These are phyloP conservation scores for Platanthera guangdongensis DNA, from an alignment of 106 monocot genomes.

Conservation along the genomic window DNA sequence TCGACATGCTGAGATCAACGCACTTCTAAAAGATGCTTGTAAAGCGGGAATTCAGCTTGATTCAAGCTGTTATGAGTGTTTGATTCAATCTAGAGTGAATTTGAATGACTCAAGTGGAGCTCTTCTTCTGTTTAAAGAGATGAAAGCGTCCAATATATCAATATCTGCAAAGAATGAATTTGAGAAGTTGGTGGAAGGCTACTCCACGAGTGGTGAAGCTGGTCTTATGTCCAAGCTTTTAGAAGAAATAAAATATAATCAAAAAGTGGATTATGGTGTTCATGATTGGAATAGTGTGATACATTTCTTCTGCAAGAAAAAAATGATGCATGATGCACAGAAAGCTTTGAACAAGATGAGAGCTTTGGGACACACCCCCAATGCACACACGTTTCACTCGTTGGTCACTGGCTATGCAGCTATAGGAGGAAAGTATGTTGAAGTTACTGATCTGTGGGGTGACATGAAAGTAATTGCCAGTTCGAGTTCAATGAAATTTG, in stretches of 20 bases:
- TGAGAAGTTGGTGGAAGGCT: conserved; percentile 45
- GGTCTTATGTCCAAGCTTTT: conserved; percentile 58
- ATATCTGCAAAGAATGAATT: conserved; percentile 33
- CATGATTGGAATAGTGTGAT: conserved; percentile 91
- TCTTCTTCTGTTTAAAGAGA: conserved; percentile 60
- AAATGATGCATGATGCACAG: conserved; percentile 87
- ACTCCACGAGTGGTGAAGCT: conserved; percentile 27
- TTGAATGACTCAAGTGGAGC: conserved; percentile 46
- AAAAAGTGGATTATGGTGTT: conserved; percentile 39
- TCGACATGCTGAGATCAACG: conserved; percentile 37
- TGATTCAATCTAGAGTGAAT: conserved; percentile 46
- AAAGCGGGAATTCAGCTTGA: conserved; percentile 85
- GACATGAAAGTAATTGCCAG: conserved; percentile 69
- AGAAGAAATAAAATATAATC: conserved; percentile 58
- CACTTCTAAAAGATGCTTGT: conserved; percentile 64
- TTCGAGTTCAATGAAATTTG: conserved; percentile 53
- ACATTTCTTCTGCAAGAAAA: conserved; percentile 96
- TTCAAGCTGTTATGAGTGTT: conserved; percentile 59
- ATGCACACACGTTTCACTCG: conserved; percentile 84
- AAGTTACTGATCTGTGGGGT: conserved; percentile 82
- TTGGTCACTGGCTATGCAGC: conserved; percentile 75
- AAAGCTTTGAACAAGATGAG: conserved; percentile 88
- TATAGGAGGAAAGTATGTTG: conserved; percentile 74
- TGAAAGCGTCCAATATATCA: conserved; percentile 49
- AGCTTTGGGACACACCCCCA: conserved; percentile 66